Base-by-base conservation (phyloP, 2,329 filamentous ascomycete genomes). In the Dactylonectria estremocensis region DNA sequence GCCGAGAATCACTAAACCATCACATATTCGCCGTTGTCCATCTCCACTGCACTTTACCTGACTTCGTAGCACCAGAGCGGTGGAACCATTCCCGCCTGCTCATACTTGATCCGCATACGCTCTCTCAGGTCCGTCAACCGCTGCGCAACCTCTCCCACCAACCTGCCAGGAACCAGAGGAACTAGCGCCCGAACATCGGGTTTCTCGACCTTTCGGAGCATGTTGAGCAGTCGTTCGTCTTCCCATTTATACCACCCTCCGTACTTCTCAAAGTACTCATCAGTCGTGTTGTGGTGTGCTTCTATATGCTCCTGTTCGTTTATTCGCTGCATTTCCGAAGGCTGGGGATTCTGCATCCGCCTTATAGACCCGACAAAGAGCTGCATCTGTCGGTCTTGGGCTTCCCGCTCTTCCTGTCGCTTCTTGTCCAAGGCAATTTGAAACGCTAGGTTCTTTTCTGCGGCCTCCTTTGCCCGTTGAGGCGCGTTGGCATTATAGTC, bases 31-130 rank as follows among this genome's bases (percentile, higher is more conserved):
- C 49, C 13, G 9, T 11, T 33, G 11, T 35, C 28, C n/a, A n/a
- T 20, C n/a, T 53, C 31, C 31, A 31, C 18, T 10, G 50, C n/a
- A n/a, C 9, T 43, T 70, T 52, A 69, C 35, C 37, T 54, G 24
- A 58, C 22, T n/a, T 69, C 61, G 45, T 72, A 72, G 33, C 75
- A 78, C 76, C 77, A 79, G 20, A 60, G 43, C 16, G 77, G 77
- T 16, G 77, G 77, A 5, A 20, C 22, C 3, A 59, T 14, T 4
- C 66, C 70, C 45, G 5, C n/a, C 14, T 35, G 50, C 49, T 73
- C 54, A 57, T 72, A 76, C 45, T 74, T 74, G 37, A 45, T 31
- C 28, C 69, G 68, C 56, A 76, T 69, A 18, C 57, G 56, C n/a
- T 46, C 61, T 57, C 61, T 75, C 60, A 79, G 31, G n/a, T 69